A percentile compares a stretch with the other conserved stretches of the same genome.
phyloP scores from a whole-genome alignment of 768 basidiomycete genomes.

The Collybia mongolica region DNA sequence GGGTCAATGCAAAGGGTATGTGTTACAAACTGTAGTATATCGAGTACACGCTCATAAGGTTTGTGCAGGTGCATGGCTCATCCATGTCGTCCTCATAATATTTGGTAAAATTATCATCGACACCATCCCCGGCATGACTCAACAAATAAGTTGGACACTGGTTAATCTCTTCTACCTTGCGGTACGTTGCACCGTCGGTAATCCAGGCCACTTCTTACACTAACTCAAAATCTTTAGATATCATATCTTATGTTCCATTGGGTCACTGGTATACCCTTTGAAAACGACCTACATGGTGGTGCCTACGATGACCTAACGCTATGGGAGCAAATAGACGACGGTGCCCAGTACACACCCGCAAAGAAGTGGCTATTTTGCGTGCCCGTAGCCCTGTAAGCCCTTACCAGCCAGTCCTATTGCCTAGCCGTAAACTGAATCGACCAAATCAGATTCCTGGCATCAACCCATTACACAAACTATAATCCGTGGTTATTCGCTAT shows the following conservation, averaged over 20 bases:
- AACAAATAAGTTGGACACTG: constrained; percentile 93
- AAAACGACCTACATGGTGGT: constrained; percentile 81
- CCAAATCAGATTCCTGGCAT: constrained; percentile 79
- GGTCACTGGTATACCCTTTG: constrained; percentile 96
- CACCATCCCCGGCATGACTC: constrained; percentile 90
- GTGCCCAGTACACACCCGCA: constrained; percentile 97
- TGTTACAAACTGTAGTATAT: constrained; percentile 5
- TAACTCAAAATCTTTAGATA: constrained; percentile 44
- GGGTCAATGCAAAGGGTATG: constrained; percentile 91
- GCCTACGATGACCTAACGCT: constrained; percentile 97
- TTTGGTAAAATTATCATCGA: constrained; percentile 91
- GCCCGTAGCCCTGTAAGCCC: constrained; percentile 82
- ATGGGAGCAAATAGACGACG: constrained; percentile 99
- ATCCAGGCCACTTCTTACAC: background rate
- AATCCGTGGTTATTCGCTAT: constrained; percentile 91
- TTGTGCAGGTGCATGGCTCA: constrained; percentile 91
- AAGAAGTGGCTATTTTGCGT: constrained; percentile 95
- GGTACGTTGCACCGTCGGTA: constrained; percentile 45
- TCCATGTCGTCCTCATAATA: constrained; percentile 92
- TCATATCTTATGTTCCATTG: constrained; percentile 99
- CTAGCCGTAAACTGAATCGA: constrained; percentile 8
- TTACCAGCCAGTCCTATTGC: constrained; percentile 1
- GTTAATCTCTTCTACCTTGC: constrained; percentile 89
- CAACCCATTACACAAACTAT: constrained; percentile 98
- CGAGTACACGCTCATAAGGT: background rate